Evolutionary conservation across 2,329 filamentous ascomycete genomes (phyloP).

Genomic region (Paecilomyces sp.): DNA sequence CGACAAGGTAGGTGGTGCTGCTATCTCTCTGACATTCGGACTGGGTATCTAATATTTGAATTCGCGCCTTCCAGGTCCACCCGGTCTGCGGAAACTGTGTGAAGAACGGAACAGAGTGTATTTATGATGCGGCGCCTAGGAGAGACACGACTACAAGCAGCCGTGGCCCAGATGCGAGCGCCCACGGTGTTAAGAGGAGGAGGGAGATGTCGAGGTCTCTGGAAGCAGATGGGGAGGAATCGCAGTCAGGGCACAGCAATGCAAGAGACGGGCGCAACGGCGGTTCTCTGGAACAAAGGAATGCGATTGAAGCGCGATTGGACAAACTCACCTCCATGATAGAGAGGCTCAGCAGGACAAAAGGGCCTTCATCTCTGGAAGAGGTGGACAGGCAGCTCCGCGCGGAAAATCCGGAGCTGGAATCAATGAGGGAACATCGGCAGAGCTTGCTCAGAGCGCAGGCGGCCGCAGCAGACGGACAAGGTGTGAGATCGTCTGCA

Average conservation of each 20-base stretch:
- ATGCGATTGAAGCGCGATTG: slow-evolving; percentile 36
- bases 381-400: slow-evolving; percentile 14
- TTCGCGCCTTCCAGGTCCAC: slow-evolving; percentile 24
- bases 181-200: slow-evolving; percentile 28
- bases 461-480: slow-evolving; percentile 3
- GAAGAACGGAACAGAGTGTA: slow-evolving; percentile 36
- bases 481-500: slow-evolving; percentile 7
- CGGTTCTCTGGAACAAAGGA: slow-evolving; percentile 19
- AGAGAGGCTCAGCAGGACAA: slow-evolving; percentile 31
- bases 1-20: slow-evolving; percentile 7
- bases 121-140: slow-evolving; percentile 30
- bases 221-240: slow-evolving; percentile 24
- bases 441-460: neutral
- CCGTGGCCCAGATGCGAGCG: slow-evolving; percentile 7
- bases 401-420: slow-evolving; percentile 6
- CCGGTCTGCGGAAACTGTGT: slow-evolving; percentile 39
- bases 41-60: neutral
- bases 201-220: slow-evolving; percentile 19
- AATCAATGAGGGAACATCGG: slow-evolving; percentile 14
- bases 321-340: slow-evolving; percentile 40
- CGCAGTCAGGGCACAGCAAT: slow-evolving; percentile 24
- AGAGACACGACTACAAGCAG: slow-evolving; percentile 14
- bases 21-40: neutral
- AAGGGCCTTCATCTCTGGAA: slow-evolving; percentile 17
- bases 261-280: slow-evolving; percentile 17